A percentile compares a stretch with the other conserved stretches of the same genome.
phyloP scores from a whole-genome alignment of 2,329 filamentous ascomycete species.

The Ophidiomyces ophidiicola region DNA sequence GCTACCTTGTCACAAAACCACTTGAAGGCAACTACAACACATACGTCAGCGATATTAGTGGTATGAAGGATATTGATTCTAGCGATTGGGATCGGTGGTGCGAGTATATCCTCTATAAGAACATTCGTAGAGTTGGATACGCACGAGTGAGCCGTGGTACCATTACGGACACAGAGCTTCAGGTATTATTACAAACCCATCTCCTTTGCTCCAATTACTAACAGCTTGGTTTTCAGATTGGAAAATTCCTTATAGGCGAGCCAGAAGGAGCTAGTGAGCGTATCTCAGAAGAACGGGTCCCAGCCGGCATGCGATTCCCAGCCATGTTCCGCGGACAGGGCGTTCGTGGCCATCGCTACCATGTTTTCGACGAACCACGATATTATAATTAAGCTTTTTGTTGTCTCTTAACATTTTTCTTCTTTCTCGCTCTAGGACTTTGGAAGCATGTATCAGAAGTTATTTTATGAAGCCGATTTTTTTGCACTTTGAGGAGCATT shows the following conservation, averaged over 20 bases:
- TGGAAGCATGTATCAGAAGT: background rate
- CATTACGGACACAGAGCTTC: slow-evolving; percentile 94
- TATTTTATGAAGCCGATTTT: too few species aligned
- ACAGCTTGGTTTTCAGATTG: slow-evolving; percentile 42
- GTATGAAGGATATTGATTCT: slow-evolving; percentile 91
- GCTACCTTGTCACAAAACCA: slow-evolving; percentile 85
- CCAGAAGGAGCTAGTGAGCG: slow-evolving; percentile 52
- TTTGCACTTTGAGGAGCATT: too few species aligned
- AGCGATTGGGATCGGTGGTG: slow-evolving; percentile 97
- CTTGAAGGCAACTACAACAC: slow-evolving; percentile 92
- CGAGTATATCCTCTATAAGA: slow-evolving; percentile 96
- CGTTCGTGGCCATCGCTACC: slow-evolving; percentile 79
- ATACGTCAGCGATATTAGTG: slow-evolving; percentile 72
- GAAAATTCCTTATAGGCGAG: slow-evolving; percentile 79
- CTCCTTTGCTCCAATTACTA: slow-evolving; percentile 9
- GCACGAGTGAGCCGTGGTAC: slow-evolving; percentile 77
- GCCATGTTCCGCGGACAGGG: slow-evolving; percentile 71
- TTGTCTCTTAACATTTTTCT: background rate
- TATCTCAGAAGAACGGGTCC: slow-evolving; percentile 60
- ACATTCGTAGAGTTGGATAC: slow-evolving; percentile 72
- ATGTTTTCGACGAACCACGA: slow-evolving; percentile 86
- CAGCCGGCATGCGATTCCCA: slow-evolving; percentile 70
- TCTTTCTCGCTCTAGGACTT: background rate
- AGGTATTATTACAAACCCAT: slow-evolving; percentile 42
- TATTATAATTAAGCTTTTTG: slow-evolving; percentile 42